Percentiles rank a stretch among this genome's conserved stretches.
phyloP scores from a whole-genome alignment of 2,329 filamentous ascomycete species.

The Diaporthe citriasiana region DNA sequence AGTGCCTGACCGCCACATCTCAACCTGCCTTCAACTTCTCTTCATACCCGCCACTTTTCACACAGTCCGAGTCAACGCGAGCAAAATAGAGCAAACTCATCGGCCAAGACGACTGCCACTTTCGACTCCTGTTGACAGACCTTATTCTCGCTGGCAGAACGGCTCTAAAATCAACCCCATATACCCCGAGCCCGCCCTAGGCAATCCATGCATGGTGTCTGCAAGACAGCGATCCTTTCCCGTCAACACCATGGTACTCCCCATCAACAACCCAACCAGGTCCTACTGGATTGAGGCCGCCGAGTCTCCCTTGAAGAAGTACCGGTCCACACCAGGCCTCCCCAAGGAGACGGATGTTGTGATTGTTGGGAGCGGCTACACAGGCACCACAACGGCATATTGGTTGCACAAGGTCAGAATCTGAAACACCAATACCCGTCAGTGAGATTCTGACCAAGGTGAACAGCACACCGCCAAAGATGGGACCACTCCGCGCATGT shows the following conservation, averaged over 20 bases:
- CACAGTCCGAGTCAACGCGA: neutral
- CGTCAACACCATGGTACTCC: constrained; percentile 42
- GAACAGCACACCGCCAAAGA: constrained; percentile 42
- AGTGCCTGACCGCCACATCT: constrained; percentile 25
- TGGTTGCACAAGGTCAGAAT: constrained; percentile 46
- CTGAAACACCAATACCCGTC: neutral
- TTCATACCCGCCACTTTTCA: neutral
- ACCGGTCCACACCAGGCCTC: constrained; percentile 39
- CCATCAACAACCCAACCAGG: constrained; percentile 41
- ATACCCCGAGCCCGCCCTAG: neutral
- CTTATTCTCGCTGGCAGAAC: neutral
- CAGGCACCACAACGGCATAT: constrained; percentile 48
- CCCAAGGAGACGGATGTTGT: constrained; percentile 45
- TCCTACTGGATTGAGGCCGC: constrained; percentile 45
- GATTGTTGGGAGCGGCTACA: constrained; percentile 47
- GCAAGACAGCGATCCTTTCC: neutral
- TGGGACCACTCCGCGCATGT: constrained; percentile 41
- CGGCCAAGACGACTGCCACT: neutral
- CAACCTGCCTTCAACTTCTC: neutral
- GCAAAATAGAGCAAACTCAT: neutral
- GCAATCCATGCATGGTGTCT: neutral
- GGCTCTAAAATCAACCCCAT: neutral
- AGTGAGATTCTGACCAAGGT: neutral
- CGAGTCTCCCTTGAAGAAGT: constrained; percentile 37
- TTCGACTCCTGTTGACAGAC: neutral